Conservation (phyloP, 345 rosid genomes). For the Trapa incisa region DNA sequence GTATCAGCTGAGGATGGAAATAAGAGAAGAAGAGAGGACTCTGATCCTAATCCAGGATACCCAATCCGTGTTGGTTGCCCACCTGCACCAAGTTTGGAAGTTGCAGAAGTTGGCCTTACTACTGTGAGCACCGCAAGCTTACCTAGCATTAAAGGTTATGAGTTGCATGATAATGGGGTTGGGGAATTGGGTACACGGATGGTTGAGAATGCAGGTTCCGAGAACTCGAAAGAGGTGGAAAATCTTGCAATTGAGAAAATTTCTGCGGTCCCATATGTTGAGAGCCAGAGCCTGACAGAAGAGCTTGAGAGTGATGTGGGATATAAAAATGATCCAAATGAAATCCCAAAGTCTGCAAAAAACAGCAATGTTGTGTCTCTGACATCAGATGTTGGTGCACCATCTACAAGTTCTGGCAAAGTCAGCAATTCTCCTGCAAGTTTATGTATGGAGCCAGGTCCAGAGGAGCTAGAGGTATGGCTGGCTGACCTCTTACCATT, state of each 20-base stretch:
- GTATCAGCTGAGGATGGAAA: slow-evolving; percentile 27
- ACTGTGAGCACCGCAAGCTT: slow-evolving; percentile 4
- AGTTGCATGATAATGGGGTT: slow-evolving; percentile 2
- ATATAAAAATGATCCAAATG: slow-evolving; percentile 27
- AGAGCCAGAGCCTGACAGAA: slow-evolving; percentile 35
- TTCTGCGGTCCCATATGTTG: slow-evolving; percentile 36
- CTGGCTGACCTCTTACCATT: slow-evolving; percentile 6
- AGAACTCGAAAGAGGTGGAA: slow-evolving; percentile 46
- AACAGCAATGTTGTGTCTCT: slow-evolving; percentile 16
- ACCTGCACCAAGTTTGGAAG: slow-evolving; percentile 27
- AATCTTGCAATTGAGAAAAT: slow-evolving; percentile 52
- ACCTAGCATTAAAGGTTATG: not conserved
- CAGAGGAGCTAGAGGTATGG: slow-evolving; percentile 90
- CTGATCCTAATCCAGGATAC: slow-evolving; percentile 22
- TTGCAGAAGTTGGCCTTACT: slow-evolving; percentile 34
- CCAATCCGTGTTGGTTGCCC: slow-evolving; percentile 19
- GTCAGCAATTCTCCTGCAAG: slow-evolving; percentile 25
- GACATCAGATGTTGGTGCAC: slow-evolving; percentile 14
- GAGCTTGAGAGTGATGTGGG: slow-evolving; percentile 56
- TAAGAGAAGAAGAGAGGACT: slow-evolving; percentile 46
- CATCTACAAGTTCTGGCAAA: slow-evolving; percentile 17
- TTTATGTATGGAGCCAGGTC: slow-evolving; percentile 17
- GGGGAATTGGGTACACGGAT: slow-evolving; percentile 11
- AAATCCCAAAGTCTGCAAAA: slow-evolving; percentile 10
- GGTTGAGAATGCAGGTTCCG: slow-evolving; percentile 14